A percentile compares a stretch with the other conserved stretches of the same genome.
These are phyloP conservation scores for Austropuccinia psidii DNA, from an alignment of 1,284 basidiomycete species.

Conservation along the genomic window DNA sequence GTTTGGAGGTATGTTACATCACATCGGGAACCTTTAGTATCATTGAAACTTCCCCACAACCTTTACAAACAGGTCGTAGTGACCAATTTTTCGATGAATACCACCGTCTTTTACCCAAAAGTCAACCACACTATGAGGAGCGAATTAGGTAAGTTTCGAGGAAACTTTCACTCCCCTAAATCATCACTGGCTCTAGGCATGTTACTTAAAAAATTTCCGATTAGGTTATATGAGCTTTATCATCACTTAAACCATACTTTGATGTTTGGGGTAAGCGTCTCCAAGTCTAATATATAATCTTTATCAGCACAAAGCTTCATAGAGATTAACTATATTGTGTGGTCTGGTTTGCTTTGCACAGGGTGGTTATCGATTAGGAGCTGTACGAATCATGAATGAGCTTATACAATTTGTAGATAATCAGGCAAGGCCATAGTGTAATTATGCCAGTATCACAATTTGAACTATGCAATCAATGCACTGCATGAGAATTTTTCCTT, in stretches of 20 bases:
- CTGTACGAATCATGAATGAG: constrained; percentile 19
- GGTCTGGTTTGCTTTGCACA: background rate
- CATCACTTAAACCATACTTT: constrained; percentile 69
- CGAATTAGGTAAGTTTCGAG: constrained; percentile 52
- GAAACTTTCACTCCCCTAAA: background rate
- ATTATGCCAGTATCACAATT: too few species aligned
- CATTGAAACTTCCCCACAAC: background rate
- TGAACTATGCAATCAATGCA: too few species aligned
- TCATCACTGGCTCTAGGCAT: background rate
- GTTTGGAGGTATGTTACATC: constrained; percentile 56
- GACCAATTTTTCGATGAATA: constrained; percentile 64
- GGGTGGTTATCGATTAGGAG: constrained; percentile 16
- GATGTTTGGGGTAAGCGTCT: constrained; percentile 38
- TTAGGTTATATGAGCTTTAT: constrained; percentile 65
- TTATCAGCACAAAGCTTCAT: background rate
- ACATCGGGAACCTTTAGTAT: background rate
- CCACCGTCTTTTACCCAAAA: constrained; percentile 61
- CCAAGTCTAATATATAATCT: background rate
- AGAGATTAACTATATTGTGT: background rate
- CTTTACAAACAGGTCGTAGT: constrained; percentile 55
- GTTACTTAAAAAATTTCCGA: background rate
- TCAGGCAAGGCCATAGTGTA: too few species aligned
- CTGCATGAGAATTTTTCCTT: too few species aligned
- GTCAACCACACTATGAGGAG: constrained; percentile 64
- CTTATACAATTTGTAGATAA: background rate